Evolutionary conservation across 2,329 filamentous ascomycete species (phyloP).

Genomic region (Pleoardoris graminearum): DNA sequence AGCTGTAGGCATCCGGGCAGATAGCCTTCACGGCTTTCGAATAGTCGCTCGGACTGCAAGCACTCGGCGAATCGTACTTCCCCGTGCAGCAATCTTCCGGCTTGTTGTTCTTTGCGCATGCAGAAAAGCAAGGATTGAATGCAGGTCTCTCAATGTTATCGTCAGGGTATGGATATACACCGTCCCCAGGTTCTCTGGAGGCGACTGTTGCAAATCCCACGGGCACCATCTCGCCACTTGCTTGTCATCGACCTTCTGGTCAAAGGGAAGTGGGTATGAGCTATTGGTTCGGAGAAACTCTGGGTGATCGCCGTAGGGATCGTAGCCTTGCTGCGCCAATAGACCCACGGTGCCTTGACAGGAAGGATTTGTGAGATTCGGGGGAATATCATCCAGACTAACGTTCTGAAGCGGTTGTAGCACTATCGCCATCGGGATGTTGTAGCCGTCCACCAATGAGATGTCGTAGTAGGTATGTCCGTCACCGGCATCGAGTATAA

Average conservation of each 20-base stretch:
- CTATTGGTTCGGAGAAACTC: constrained; percentile 63
- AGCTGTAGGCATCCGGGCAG: constrained; percentile 85
- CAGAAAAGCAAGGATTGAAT: constrained; percentile 78
- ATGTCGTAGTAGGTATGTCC: constrained; percentile 81
- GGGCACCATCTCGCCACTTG: constrained; percentile 74
- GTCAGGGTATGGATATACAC: constrained; percentile 80
- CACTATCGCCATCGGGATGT: constrained; percentile 68
- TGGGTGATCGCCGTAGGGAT: constrained; percentile 57
- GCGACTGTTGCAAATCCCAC: constrained; percentile 72
- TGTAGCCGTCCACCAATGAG: constrained; percentile 83
- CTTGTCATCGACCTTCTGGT: constrained; percentile 60
- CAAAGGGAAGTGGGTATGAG: constrained; percentile 69
- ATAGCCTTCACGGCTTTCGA: constrained; percentile 70
- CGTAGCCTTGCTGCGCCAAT: constrained; percentile 50
- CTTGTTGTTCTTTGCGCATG: constrained; percentile 69
- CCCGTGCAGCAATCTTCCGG: constrained; percentile 77
- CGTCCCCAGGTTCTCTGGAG: constrained; percentile 72
- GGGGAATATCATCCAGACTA: constrained; percentile 65
- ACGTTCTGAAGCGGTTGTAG: constrained; percentile 60
- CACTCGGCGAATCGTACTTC: constrained; percentile 63
- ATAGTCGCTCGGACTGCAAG: constrained; percentile 70
- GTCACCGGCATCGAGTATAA: constrained; percentile 71
- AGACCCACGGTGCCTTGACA: constrained; percentile 74
- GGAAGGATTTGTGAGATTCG: constrained; percentile 74
- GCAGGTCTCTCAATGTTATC: constrained; percentile 69